These are phyloP conservation scores for Fusarium verrucosum DNA, from an alignment of 2,329 filamentous ascomycete genomes.

Conservation along the genomic window DNA sequence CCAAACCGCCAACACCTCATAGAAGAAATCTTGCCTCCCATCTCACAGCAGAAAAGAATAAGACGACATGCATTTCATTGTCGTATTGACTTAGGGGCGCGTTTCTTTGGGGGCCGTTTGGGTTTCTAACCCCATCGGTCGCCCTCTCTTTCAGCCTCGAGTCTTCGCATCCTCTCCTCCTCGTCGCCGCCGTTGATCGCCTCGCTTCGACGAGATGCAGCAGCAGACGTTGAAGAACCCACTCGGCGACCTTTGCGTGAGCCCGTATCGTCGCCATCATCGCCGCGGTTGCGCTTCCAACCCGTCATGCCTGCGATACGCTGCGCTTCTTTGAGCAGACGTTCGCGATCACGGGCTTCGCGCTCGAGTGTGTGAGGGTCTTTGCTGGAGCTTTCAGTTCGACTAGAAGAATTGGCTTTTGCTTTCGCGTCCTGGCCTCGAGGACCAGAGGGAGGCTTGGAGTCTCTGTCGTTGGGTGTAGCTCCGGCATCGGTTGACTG, in stretches of 20 bases:
- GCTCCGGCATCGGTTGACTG: conserved; percentile 40
- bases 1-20: conserved; percentile 24
- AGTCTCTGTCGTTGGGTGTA: conserved; percentile 51
- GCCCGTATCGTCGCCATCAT: conserved; percentile 50
- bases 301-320: conserved; percentile 65
- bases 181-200: conserved; percentile 58
- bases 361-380: conserved; percentile 73
- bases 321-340: conserved; percentile 74
- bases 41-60: not conserved
- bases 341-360: conserved; percentile 71
- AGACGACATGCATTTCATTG: conserved; percentile 4
- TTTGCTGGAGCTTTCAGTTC: conserved; percentile 36
- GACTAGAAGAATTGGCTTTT: conserved; percentile 49
- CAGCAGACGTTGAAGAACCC: conserved; percentile 41
- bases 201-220: conserved; percentile 56
- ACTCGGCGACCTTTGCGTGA: conserved; percentile 55
- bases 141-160: conserved; percentile 69
- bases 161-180: conserved; percentile 63
- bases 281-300: conserved; percentile 61
- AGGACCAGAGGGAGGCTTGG: conserved; percentile 55
- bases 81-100: conserved; percentile 1
- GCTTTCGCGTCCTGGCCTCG: conserved; percentile 54
- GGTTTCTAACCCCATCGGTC: conserved; percentile 56
- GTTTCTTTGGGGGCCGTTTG: conserved; percentile 10
- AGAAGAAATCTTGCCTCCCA: conserved; percentile 2